These are phyloP conservation scores for Colletotrichum liaoningense DNA, from an alignment of 2,329 filamentous ascomycete species.

Conservation along the genomic window DNA sequence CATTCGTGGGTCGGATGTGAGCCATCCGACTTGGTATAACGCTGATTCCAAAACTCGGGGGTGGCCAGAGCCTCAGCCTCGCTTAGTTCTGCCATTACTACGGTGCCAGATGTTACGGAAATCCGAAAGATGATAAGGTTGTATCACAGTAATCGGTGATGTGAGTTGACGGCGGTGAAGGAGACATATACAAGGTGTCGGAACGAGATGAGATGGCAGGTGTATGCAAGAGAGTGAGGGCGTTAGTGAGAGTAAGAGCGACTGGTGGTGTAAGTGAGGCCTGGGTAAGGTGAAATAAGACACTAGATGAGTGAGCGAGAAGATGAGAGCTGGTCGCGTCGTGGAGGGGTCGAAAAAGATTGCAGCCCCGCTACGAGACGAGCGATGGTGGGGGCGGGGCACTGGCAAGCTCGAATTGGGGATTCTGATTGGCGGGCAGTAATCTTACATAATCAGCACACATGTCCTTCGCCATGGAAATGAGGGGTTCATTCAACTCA, in stretches of 20 bases:
- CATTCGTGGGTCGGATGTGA: conserved; percentile 62
- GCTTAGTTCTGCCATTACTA: conserved; percentile 4
- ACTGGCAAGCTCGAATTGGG: not conserved
- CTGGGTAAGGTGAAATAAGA: no score
- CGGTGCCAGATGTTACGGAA: not conserved
- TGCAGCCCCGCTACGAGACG: not conserved
- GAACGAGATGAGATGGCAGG: no score
- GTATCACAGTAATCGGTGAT: not conserved
- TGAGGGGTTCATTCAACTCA: not conserved
- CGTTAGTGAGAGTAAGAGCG: no score
- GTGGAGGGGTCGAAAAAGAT: not conserved
- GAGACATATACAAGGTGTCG: no score
- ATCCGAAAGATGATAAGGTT: conserved; percentile 3
- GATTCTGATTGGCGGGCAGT: no score
- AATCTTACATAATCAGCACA: not conserved
- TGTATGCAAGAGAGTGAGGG: no score
- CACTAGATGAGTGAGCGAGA: no score
- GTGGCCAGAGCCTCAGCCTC: conserved; percentile 45
- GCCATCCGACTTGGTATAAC: conserved; percentile 53
- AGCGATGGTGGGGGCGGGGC: conserved; percentile 9
- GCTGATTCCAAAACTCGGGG: conserved; percentile 62
- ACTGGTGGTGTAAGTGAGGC: no score
- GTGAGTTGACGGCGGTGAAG: not conserved
- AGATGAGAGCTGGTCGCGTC: no score
- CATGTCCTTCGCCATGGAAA: not conserved